Evolutionary conservation across 805 yeast species (phyloP), one percentile per base, ranked within the genome.

Genomic region (Nakazawaea wickerhamii): DNA sequence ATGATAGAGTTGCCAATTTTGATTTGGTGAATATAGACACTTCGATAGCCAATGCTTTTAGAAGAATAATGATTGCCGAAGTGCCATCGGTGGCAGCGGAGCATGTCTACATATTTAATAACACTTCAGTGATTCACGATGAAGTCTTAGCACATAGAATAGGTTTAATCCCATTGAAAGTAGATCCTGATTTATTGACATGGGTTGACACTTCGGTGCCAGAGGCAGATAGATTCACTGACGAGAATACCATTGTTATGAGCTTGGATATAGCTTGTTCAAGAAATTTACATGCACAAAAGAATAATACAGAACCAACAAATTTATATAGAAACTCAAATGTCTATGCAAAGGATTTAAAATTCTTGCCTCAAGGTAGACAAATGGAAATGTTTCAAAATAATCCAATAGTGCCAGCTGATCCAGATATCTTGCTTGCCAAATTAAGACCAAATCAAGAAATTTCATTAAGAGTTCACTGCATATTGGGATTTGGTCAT

Each of bases 361-460:
- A 81, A 57, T 93, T 86, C 58, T 95, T 84, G 64, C 95, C 97
- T 28, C 91, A 86, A 56, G 98, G 96, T 21, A 76, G 78, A 47
- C 99, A 93, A 65, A 64, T 68, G 14, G 91, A 84, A 52, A 62
- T 69, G 30, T 87, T 85, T 64, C 78, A 81, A 50, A 69, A 72
- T 43, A 63, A 61, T 40, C 87, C 90, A 1, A 86, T 83, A 30
- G 81, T 68, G 8, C 84, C 95, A 18, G 73, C 84, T 45, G 93
- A 90, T 64, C 96, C 96, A 28, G 84, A 93, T 60, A 86, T 93
- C 51, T 66, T 93, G 49, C 64, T 93, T 41, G 96, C 96, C 40
- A 93, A 93, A 65, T 71, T 93, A 56, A 79, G 99, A 55, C 98
- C 98, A 5, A 96, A 96, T 38, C 99, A 93, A 67, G 98, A 93